Percentiles rank a stretch among this genome's conserved stretches.
Conservation (phyloP, 1,284 basidiomycete species). For the Cutaneotrichosporon spelunceum region DNA sequence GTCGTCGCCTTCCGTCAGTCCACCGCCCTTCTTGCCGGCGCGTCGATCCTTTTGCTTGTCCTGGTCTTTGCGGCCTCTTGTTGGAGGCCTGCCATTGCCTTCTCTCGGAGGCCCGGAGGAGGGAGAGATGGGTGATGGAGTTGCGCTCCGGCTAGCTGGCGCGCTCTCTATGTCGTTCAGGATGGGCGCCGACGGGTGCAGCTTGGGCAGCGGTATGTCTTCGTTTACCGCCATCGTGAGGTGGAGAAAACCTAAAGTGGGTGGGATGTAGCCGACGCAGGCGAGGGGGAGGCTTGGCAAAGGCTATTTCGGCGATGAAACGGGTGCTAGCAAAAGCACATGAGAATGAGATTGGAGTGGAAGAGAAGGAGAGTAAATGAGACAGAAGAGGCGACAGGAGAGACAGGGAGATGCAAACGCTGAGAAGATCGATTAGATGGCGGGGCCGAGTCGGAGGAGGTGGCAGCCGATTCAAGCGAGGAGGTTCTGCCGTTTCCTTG, state of each 20-base stretch:
- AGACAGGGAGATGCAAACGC: too few relatives aligned
- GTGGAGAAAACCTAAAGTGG: neutral
- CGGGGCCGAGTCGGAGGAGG: too few relatives aligned
- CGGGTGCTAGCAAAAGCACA: neutral
- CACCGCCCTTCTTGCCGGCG: constrained; percentile 16
- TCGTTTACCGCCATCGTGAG: neutral
- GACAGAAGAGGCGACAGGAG: too few relatives aligned
- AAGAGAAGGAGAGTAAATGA: too few relatives aligned
- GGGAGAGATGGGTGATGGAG: neutral
- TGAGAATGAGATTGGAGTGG: too few relatives aligned
- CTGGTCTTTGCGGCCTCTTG: neutral
- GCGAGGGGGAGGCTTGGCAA: neutral
- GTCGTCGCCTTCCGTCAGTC: constrained; percentile 21
- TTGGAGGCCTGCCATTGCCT: neutral
- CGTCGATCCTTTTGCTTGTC: neutral
- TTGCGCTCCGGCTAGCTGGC: neutral
- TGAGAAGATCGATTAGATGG: too few relatives aligned
- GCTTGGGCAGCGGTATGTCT: neutral
- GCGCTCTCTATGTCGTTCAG: constrained; percentile 25
- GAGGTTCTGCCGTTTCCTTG: too few relatives aligned
- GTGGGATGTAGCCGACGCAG: neutral
- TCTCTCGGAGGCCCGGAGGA: too few relatives aligned
- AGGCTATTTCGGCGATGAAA: neutral
- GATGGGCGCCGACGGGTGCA: neutral
- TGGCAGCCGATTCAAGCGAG: too few relatives aligned